Percentiles rank a stretch among this genome's conserved stretches.
Evolutionary conservation across 1,284 basidiomycete species (phyloP).

Genomic region (Xerocomus amazonicus): DNA sequence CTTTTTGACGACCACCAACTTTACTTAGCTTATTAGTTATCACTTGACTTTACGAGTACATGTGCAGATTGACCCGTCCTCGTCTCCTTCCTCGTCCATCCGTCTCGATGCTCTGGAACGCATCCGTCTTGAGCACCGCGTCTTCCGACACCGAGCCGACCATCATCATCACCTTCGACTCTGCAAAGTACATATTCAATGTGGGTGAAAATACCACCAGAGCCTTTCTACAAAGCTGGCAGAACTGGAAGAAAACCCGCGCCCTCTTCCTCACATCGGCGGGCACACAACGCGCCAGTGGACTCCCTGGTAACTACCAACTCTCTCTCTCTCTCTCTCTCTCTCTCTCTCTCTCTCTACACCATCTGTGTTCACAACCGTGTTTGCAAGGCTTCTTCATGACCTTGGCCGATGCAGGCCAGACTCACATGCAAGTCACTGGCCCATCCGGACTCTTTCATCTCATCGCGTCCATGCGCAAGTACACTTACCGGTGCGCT

Average conservation of each 20-base stretch:
- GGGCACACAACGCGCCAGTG: conserved; percentile 57
- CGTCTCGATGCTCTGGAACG: conserved; percentile 54
- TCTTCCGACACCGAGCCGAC: conserved; percentile 79
- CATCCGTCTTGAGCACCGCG: conserved; percentile 50
- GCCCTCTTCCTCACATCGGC: conserved; percentile 74
- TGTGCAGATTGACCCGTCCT: conserved; percentile 4
- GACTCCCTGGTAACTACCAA: conserved; percentile 58
- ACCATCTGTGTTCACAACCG: not conserved
- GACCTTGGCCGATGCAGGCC: conserved; percentile 74
- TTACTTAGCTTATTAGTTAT: too few species aligned
- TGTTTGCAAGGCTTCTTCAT: conserved; percentile 61
- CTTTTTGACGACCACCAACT: too few species aligned
- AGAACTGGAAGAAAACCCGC: conserved; percentile 61
- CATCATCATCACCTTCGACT: conserved; percentile 71
- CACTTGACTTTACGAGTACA: too few species aligned
- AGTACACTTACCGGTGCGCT: conserved; percentile 60
- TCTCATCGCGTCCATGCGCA: conserved; percentile 67
- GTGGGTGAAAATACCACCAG: conserved; percentile 79
- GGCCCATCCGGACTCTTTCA: conserved; percentile 76
- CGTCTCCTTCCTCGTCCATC: conserved; percentile 21
- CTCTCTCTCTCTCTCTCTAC: too few species aligned
- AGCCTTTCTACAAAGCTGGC: conserved; percentile 63
- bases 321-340: too few species aligned
- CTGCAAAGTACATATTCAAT: conserved; percentile 84
- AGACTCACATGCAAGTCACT: conserved; percentile 54